These are phyloP conservation scores for Solanum sejunctum DNA, from an alignment of 257 asterid genomes.

Conservation along the genomic window DNA sequence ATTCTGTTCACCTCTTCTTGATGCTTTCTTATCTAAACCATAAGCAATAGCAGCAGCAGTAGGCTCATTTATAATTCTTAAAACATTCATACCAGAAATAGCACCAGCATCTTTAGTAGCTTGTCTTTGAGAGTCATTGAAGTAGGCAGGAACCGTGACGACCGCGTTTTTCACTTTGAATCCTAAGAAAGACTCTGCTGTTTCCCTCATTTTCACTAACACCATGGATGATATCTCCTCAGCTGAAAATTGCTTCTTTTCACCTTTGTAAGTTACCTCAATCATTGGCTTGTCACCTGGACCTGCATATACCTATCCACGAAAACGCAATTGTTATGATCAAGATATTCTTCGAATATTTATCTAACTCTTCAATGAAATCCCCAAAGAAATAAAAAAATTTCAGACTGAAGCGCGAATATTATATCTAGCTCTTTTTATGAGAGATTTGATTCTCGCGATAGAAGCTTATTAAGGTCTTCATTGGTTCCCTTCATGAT, in stretches of 20 bases:
- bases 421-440: too few species aligned
- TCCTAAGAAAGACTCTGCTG: slow-evolving; percentile 36
- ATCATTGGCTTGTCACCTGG: slow-evolving; percentile 41
- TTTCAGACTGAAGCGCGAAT: too few species aligned
- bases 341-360: not conserved
- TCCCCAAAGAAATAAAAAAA: too few species aligned
- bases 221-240: slow-evolving; percentile 55
- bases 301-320: slow-evolving; percentile 11
- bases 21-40: slow-evolving; percentile 36
- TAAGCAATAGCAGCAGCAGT: slow-evolving; percentile 59
- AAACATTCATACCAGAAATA: slow-evolving; percentile 31
- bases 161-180: slow-evolving; percentile 34
- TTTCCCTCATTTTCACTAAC: slow-evolving; percentile 31
- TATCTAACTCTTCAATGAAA: too few species aligned
- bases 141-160: slow-evolving; percentile 43
- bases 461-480: too few species aligned
- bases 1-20: slow-evolving; percentile 27
- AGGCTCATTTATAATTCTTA: slow-evolving; percentile 49
- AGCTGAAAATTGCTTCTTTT: slow-evolving; percentile 30
- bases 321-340: not conserved
- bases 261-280: slow-evolving; percentile 30
- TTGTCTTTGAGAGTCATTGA: slow-evolving; percentile 51
- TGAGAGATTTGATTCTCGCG: not conserved
- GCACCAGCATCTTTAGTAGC: slow-evolving; percentile 55
- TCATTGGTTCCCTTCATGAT: not conserved